Evolutionary conservation across 306 rosid genomes (phyloP).

Genomic region (Sesbania bispinosa): DNA sequence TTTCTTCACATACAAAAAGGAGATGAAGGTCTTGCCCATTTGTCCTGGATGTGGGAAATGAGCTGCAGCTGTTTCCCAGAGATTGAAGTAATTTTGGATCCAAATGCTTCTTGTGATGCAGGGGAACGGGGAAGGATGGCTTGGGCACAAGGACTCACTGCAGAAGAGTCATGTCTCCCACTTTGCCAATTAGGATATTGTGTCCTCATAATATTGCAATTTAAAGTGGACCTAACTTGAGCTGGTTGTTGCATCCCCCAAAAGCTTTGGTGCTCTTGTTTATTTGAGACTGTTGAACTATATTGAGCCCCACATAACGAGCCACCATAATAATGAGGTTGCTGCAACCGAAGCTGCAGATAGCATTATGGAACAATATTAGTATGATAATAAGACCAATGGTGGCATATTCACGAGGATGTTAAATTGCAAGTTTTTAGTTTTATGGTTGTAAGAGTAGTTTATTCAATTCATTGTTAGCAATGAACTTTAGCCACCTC

Average conservation of each 20-base stretch:
- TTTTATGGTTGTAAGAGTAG: not conserved
- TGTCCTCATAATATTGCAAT: constrained; percentile 27
- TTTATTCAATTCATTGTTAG: constrained; percentile 17
- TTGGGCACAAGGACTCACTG: constrained; percentile 21
- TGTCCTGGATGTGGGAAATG: constrained; percentile 34
- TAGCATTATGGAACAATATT: constrained; percentile 18
- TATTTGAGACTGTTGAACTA: constrained; percentile 30
- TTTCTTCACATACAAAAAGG: constrained; percentile 40
- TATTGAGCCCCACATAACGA: constrained; percentile 33
- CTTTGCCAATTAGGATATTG: constrained; percentile 52
- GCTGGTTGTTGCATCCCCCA: constrained; percentile 50
- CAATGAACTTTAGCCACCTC: constrained; percentile 19
- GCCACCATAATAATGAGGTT: constrained; percentile 44
- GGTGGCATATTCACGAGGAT: not conserved
- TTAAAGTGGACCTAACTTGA: constrained; percentile 35
- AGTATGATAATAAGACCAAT: not conserved
- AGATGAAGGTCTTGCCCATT: constrained; percentile 37
- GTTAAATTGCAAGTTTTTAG: not conserved
- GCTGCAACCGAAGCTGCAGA: constrained; percentile 46
- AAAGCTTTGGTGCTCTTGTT: constrained; percentile 42
- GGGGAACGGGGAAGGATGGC: constrained; percentile 28
- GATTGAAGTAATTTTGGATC: constrained; percentile 39
- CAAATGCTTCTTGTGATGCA: constrained; percentile 39
- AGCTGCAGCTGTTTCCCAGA: constrained; percentile 51
- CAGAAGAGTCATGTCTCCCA: constrained; percentile 39